Conservation (phyloP, 768 basidiomycete species). For the Phanerochaete carnosa region DNA sequence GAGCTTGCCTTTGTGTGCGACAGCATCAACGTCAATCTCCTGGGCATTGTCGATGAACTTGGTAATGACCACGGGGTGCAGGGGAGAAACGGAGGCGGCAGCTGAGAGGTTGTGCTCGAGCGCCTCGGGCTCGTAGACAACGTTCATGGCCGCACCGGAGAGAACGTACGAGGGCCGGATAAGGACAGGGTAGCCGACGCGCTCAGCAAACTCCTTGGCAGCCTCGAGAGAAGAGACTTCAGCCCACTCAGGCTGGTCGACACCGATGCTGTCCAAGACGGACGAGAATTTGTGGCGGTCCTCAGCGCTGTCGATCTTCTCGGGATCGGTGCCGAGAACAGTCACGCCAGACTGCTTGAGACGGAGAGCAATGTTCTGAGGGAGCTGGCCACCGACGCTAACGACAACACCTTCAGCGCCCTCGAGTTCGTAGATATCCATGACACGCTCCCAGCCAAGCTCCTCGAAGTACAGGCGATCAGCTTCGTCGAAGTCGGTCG, state of each 20-base stretch:
- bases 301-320: constrained; percentile 94
- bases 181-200: constrained; percentile 93
- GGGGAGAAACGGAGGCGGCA: constrained; percentile 92
- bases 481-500: constrained; percentile 99
- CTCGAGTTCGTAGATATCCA: constrained; percentile 99
- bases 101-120: constrained; percentile 95
- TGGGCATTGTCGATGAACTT: constrained; percentile 99
- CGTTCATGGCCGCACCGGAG: constrained; percentile 99
- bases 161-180: constrained; percentile 98
- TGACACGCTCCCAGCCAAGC: constrained; percentile 94
- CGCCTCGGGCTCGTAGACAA: constrained; percentile 86
- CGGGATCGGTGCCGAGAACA: constrained; percentile 94
- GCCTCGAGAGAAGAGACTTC: constrained; percentile 87
- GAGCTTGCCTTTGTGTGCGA: constrained; percentile 88
- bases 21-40: constrained; percentile 97
- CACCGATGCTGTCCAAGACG: constrained; percentile 89
- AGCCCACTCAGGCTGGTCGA: constrained; percentile 96
- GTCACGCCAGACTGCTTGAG: constrained; percentile 89
- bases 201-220: constrained; percentile 87
- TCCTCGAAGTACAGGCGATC: constrained; percentile 98
- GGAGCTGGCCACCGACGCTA: constrained; percentile 95
- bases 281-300: constrained; percentile 99
- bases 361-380: constrained; percentile 97
- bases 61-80: constrained; percentile 97
- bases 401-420: constrained; percentile 91